Base-by-base conservation (phyloP, 2,329 filamentous ascomycete genomes). In the Lasiodiplodia hormozganensis region DNA sequence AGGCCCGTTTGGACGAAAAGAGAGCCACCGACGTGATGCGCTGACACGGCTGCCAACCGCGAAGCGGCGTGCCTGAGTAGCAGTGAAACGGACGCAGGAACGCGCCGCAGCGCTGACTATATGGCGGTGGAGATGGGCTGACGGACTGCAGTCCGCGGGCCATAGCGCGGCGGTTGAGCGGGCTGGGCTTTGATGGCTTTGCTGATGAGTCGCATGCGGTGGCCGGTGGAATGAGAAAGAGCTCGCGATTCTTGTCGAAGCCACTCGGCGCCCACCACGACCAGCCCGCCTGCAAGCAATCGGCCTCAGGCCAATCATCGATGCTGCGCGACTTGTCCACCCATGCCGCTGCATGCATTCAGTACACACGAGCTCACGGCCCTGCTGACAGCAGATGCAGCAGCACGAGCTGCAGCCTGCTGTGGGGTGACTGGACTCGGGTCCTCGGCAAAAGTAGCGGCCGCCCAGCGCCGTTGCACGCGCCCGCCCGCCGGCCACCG, bases 1-100 rank as follows among this genome's bases (percentile, higher is more conserved):
- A 21, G 53, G 53, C 31, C 31, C 28, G 53, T n/a, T 14, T 16
- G 23, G 23, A 8, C 51, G 54, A 18, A 16, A 4, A 14, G 10
- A 38, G 21, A 60, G 57, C 57, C 57, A 60, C 57, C 36, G 57
- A 60, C 57, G 57, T n/a, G 57, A 47, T 40, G n/a, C 57, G 38
- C 34, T 21, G 16, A 21, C 53, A 12, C 6, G 36, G 21, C 56
- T 12, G 18, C 57, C 57, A 62, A 62, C 57, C 40, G 57, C 40
- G 40, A 40, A 16, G 40, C 14, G 11, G 28, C n/a, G 57, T 60
- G 38, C 57, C 57, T 60, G 57, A 60, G 57, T 36, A 60, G 57
- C 23, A 60, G 43, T 38, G 2, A 25, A 1, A 25, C 57, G 25
- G 57, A 62, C 25, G 57, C 57, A 62, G 57, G 57, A 62, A 62